These are phyloP conservation scores for Calocybe gambosa DNA, from an alignment of 1,284 basidiomycete species.

Conservation along the genomic window DNA sequence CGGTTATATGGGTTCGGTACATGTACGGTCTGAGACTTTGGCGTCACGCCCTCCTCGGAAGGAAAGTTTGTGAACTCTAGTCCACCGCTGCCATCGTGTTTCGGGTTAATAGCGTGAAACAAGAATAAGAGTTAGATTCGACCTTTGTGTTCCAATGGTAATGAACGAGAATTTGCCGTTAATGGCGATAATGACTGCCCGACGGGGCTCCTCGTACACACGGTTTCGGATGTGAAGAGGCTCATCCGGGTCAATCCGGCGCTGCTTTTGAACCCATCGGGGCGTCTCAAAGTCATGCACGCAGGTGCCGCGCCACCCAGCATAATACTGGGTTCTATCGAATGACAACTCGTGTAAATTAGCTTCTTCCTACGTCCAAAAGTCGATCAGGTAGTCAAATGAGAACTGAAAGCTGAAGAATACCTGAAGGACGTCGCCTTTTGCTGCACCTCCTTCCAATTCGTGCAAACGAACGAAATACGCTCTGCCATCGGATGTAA, in stretches of 20 bases:
- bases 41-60: conserved; percentile 46
- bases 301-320: conserved; percentile 60
- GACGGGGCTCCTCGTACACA: conserved; percentile 58
- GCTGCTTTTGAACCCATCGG: conserved; percentile 70
- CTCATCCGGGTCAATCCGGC: conserved; percentile 43
- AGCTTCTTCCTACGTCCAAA: conserved; percentile 10
- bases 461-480: conserved; percentile 67
- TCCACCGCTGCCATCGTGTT: conserved; percentile 39
- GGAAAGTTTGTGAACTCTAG: conserved; percentile 62
- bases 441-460: conserved; percentile 16
- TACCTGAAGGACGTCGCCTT: conserved; percentile 18
- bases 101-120: neutral
- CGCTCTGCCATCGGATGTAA: conserved; percentile 74
- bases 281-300: conserved; percentile 64
- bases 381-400: neutral
- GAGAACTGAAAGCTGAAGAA: neutral
- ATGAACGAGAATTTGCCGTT: conserved; percentile 84
- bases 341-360: conserved; percentile 5
- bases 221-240: conserved; percentile 13
- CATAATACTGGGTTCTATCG: conserved; percentile 18
- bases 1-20: conserved; percentile 52
- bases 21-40: conserved; percentile 49
- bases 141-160: conserved; percentile 77
- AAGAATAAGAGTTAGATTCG: neutral
- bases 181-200: conserved; percentile 60